Evolutionary conservation across 257 asterid genomes (phyloP), one percentile per base, ranked within the genome.

Genomic region (Jaltomata sinuosa): DNA sequence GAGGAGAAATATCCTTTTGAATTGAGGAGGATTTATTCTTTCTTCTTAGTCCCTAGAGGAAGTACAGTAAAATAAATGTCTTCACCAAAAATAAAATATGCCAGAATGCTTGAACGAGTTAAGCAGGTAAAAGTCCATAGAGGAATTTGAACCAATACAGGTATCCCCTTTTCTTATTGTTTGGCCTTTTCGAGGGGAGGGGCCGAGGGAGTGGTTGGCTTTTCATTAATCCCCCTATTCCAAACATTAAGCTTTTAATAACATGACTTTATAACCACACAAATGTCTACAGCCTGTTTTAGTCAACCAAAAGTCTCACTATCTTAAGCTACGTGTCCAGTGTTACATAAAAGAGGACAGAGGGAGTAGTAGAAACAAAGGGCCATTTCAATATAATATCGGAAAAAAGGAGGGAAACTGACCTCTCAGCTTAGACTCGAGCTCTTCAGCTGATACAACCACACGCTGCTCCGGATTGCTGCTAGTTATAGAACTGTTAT

Each of bases 391-490:
- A 18, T 4, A 68, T 16, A 18, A 21, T 36, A 67, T 64, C n/a
- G 21, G 15, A 67, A 18, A 8, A 34, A 65, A 67, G 18, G 21
- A 61, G n/a, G 40, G 72, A 31, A 42, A 62, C 78, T 19, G 49
- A 65, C 97, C 94, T 88, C 78, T 88, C 83, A 94, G 92, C 86
- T 88, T 90, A 76, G 82, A 72, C 87, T 87, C 90, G 69, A 94
- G 87, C 69, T 87, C 89, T 83, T 94, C 95, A 62, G 87, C 64
- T n/a, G 95, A 88, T 80, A 93, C 72, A 84, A 88, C 81, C 83
- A 93, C 86, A 88, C 84, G 88, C 81, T 89, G 92, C 50, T 82
- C 91, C 15, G 87, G 90, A 49, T 67, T 84, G 84, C 57, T 86
- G 83, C 69, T 89, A 38, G 82, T 89, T 47, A 88, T 84, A 80